Percentiles rank a stretch among this genome's conserved stretches.
These are phyloP conservation scores for Triticum timopheevii DNA, from an alignment of 176 grass and related monocot genomes.

Conservation along the genomic window DNA sequence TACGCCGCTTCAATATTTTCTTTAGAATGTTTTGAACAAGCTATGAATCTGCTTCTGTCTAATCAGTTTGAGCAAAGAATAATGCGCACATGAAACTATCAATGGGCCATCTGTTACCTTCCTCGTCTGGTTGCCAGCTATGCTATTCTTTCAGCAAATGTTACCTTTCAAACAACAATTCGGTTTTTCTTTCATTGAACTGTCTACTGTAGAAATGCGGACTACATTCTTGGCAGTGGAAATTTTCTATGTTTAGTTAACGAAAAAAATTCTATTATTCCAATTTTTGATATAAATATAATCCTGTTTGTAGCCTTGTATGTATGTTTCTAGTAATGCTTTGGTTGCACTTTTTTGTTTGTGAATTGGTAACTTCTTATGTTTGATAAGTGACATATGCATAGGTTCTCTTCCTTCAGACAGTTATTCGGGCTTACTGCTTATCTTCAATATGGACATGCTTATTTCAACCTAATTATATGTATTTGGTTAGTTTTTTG, in stretches of 20 bases:
- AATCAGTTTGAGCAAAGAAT: background rate
- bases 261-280: background rate
- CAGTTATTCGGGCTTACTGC: background rate
- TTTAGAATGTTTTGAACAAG: too few relatives aligned
- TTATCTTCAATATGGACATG: slow-evolving; percentile 14
- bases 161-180: background rate
- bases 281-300: background rate
- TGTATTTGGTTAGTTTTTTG: background rate
- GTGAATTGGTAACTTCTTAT: background rate
- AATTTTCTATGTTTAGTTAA: background rate
- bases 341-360: background rate
- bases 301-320: background rate
- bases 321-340: background rate
- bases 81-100: background rate
- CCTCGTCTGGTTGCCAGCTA: background rate
- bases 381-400: slow-evolving; percentile 13
- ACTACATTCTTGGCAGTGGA: background rate
- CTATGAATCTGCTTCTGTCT: too few relatives aligned
- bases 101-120: background rate
- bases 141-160: slow-evolving; percentile 4
- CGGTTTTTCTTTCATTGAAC: slow-evolving; percentile 2
- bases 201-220: background rate
- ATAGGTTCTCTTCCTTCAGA: slow-evolving; percentile 18
- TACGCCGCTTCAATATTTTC: too few relatives aligned
- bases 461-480: background rate